Evolutionary conservation across 169 alveolate genomes (phyloP).

Genomic region (Theileria annulata): DNA sequence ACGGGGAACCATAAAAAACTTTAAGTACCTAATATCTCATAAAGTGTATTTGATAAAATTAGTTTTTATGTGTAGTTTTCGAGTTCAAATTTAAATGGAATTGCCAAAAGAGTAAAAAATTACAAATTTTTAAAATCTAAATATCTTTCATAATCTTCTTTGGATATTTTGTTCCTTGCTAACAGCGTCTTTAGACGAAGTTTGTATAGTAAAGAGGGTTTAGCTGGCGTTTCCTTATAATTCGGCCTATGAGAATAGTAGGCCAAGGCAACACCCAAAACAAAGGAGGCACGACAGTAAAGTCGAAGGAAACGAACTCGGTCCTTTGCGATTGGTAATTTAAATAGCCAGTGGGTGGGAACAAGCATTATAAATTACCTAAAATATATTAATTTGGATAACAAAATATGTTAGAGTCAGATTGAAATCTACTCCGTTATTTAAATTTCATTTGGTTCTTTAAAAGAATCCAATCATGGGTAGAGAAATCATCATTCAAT

Average conservation of each 20-base stretch:
- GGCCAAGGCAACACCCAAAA: constrained; percentile 47
- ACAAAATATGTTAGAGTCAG: constrained; percentile 34
- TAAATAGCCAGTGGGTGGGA: constrained; percentile 61
- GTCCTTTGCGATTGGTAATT: constrained; percentile 67
- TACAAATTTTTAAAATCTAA: constrained; percentile 26
- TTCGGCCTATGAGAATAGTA: constrained; percentile 44
- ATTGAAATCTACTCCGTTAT: constrained; percentile 67
- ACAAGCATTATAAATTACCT: constrained; percentile 39
- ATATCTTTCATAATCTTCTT: constrained; percentile 53
- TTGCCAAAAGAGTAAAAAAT: background rate
- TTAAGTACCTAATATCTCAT: too few relatives aligned
- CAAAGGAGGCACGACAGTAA: constrained; percentile 37
- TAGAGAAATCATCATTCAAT: constrained; percentile 5
- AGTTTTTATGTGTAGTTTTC: too few relatives aligned
- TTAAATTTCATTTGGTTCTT: background rate
- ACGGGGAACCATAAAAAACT: too few relatives aligned
- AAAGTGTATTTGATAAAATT: too few relatives aligned
- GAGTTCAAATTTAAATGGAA: too few relatives aligned
- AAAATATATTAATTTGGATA: background rate
- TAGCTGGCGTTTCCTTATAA: constrained; percentile 34
- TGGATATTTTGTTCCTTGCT: constrained; percentile 16
- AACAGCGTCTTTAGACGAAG: constrained; percentile 59
- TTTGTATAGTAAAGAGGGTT: constrained; percentile 52
- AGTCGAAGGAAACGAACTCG: constrained; percentile 59
- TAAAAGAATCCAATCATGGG: background rate